Evolutionary conservation across 176 grass and related monocot species (phyloP).

Genomic region (Elymus sibiricus): DNA sequence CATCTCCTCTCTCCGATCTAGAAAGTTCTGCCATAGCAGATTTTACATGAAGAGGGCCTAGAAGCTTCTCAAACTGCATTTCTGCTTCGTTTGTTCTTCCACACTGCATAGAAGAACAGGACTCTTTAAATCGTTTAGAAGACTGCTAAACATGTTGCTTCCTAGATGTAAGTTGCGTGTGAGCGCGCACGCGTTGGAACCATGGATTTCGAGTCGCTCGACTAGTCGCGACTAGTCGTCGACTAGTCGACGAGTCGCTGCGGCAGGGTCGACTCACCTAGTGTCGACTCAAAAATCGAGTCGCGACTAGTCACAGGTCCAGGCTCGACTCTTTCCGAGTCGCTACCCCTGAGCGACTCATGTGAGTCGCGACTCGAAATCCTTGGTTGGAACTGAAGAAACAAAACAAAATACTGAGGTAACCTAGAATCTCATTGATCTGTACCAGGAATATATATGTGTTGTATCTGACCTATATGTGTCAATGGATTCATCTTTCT

Average conservation of each 20-base stretch:
- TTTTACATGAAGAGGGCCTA: constrained; percentile 80
- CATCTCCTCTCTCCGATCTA: constrained; percentile 70
- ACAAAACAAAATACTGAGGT: neutral
- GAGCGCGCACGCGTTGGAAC: neutral
- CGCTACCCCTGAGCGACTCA: too few relatives aligned
- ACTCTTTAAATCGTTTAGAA: neutral
- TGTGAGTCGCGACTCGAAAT: too few relatives aligned
- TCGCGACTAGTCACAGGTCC: too few relatives aligned
- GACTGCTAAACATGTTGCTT: neutral
- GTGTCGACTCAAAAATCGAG: too few relatives aligned
- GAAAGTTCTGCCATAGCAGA: constrained; percentile 89
- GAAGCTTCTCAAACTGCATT: constrained; percentile 81
- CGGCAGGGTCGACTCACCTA: too few relatives aligned
- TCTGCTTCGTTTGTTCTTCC: constrained; percentile 93
- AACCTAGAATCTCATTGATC: neutral
- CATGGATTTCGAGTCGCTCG: too few relatives aligned
- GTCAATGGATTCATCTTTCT: neutral
- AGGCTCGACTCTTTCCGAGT: too few relatives aligned
- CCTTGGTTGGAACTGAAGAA: too few relatives aligned
- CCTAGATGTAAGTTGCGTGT: neutral
- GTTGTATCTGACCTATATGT: neutral
- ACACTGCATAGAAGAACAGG: constrained; percentile 40
- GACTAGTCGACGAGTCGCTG: too few relatives aligned
- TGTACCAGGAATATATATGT: neutral
- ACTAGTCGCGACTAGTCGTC: too few relatives aligned